Conservation (phyloP, 2,329 filamentous ascomycete genomes). For the Sclerotinia glacialis region DNA sequence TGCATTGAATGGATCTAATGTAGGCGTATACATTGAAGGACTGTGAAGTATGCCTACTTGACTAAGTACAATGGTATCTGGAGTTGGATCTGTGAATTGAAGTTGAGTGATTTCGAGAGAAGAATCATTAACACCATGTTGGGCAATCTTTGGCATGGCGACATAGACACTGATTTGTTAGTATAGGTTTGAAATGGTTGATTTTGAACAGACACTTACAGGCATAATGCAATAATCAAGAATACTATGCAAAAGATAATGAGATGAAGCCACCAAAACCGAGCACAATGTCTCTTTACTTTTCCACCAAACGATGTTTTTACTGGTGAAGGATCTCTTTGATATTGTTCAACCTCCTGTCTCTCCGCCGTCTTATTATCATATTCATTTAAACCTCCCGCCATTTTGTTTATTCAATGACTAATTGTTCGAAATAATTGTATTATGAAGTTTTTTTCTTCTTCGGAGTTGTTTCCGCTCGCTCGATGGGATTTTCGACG, state of each 20-base stretch:
- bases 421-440: neutral
- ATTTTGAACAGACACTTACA: slow-evolving; percentile 46
- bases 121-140: slow-evolving; percentile 51
- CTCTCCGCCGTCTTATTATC: slow-evolving; percentile 16
- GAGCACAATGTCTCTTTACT: slow-evolving; percentile 37
- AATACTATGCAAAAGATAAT: slow-evolving; percentile 50
- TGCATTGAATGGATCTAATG: slow-evolving; percentile 52
- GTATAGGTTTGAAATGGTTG: neutral
- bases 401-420: neutral
- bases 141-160: slow-evolving; percentile 56
- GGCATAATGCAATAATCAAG: slow-evolving; percentile 52
- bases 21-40: slow-evolving; percentile 51
- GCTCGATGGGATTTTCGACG: neutral
- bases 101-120: slow-evolving; percentile 50
- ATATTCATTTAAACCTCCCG: slow-evolving; percentile 5
- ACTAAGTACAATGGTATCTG: slow-evolving; percentile 48
- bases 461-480: neutral
- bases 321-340: slow-evolving; percentile 1
- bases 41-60: slow-evolving; percentile 49
- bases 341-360: slow-evolving; percentile 12
- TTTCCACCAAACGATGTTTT: slow-evolving; percentile 27
- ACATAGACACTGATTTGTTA: slow-evolving; percentile 50
- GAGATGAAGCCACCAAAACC: slow-evolving; percentile 54
- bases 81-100: slow-evolving; percentile 49
- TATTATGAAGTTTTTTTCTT: too few species aligned